These are phyloP conservation scores for Herpotrichia juniperi DNA, from an alignment of 2,329 filamentous ascomycete species.

Conservation along the genomic window DNA sequence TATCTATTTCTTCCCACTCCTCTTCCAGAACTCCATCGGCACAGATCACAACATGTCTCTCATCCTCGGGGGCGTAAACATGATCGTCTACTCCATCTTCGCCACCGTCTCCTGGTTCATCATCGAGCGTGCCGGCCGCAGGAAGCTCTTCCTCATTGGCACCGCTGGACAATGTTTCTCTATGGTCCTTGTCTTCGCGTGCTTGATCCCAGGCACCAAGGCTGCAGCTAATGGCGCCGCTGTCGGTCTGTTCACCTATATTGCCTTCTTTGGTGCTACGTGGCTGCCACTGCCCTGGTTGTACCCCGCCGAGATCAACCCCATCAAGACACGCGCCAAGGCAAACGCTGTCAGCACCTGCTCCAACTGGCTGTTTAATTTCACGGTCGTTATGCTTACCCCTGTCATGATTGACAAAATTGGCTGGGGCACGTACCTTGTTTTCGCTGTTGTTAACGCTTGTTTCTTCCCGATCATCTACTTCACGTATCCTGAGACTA, in stretches of 20 bases:
- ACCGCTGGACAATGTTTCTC: conserved; percentile 60
- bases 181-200: conserved; percentile 56
- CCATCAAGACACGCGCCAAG: conserved; percentile 62
- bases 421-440: conserved; percentile 50
- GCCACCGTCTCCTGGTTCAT: conserved; percentile 67
- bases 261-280: conserved; percentile 70
- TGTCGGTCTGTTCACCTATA: conserved; percentile 72
- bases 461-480: conserved; percentile 59
- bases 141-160: conserved; percentile 51
- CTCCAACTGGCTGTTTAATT: conserved; percentile 63
- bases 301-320: conserved; percentile 60
- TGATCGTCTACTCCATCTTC: conserved; percentile 63
- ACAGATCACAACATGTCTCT: conserved; percentile 48
- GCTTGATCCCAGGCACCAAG: conserved; percentile 44
- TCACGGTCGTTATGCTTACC: conserved; percentile 51
- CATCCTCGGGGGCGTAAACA: conserved; percentile 56
- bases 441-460: conserved; percentile 60
- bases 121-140: conserved; percentile 65
- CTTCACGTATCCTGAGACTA: conserved; percentile 64
- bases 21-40: conserved; percentile 59
- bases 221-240: conserved; percentile 55
- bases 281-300: conserved; percentile 69
- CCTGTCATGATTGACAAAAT: conserved; percentile 47
- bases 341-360: conserved; percentile 61
- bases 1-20: conserved; percentile 52